phyloP scores from a whole-genome alignment of 192 early-diverging fungal genomes.

The Irineochytrium annulatum region DNA sequence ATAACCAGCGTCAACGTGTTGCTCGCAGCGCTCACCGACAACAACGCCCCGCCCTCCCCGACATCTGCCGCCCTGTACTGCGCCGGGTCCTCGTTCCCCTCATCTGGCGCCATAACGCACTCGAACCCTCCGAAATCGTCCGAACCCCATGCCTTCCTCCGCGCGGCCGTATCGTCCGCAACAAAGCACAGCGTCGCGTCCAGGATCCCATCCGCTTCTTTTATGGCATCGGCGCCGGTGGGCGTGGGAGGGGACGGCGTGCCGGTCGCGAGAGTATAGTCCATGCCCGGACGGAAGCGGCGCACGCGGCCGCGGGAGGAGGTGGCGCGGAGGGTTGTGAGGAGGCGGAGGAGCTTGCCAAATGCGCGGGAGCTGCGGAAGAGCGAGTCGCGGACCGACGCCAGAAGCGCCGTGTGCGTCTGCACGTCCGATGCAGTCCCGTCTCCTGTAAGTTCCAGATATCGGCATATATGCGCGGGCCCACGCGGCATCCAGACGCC shows the following conservation, averaged over 20 bases:
- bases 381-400: conserved; percentile 35
- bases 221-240: not conserved
- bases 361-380: conserved; percentile 54
- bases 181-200: conserved; percentile 63
- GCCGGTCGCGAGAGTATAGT: conserved; percentile 72
- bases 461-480: conserved; percentile 65
- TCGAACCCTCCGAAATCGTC: conserved; percentile 66
- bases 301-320: conserved; percentile 53
- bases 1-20: conserved; percentile 67
- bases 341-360: conserved; percentile 52
- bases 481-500: conserved; percentile 59
- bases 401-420: conserved; percentile 26
- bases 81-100: conserved; percentile 65
- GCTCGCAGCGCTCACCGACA: conserved; percentile 61
- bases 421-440: not conserved
- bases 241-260: conserved; percentile 35
- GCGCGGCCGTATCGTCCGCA: conserved; percentile 9
- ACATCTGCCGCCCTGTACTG: conserved; percentile 54
- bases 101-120: conserved; percentile 67
- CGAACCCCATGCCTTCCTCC: conserved; percentile 11
- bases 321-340: conserved; percentile 48
- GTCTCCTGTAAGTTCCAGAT: conserved; percentile 40
- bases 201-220: conserved; percentile 33
- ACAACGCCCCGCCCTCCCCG: conserved; percentile 64
- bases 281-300: conserved; percentile 74